These are phyloP conservation scores for Stephania japonica DNA, from an alignment of 164 flowering plant genomes.

Conservation along the genomic window DNA sequence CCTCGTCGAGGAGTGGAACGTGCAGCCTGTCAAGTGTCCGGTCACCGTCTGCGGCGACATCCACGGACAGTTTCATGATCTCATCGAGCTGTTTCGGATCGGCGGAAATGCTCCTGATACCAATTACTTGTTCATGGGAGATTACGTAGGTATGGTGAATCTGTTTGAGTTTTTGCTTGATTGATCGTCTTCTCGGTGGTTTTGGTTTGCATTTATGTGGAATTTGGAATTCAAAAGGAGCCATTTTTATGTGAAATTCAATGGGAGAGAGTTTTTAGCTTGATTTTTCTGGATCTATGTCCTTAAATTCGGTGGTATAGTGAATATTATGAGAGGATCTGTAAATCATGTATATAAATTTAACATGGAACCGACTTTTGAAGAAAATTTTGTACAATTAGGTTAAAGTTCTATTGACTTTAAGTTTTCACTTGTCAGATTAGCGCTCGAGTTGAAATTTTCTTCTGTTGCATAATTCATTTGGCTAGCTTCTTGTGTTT, in stretches of 20 bases:
- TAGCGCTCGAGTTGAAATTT: background rate
- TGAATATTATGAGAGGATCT: background rate
- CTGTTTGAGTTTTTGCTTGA: background rate
- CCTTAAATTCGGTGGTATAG: too few species aligned
- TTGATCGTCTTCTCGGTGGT: background rate
- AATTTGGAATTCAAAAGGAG: background rate
- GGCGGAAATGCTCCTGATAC: constrained; percentile 81
- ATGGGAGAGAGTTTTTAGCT: background rate
- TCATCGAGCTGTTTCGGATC: constrained; percentile 64
- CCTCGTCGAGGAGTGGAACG: constrained; percentile 86
- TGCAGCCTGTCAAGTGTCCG: constrained; percentile 72
- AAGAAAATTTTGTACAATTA: background rate
- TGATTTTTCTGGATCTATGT: background rate
- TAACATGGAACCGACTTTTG: background rate
- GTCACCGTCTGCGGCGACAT: constrained; percentile 72
- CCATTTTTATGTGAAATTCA: background rate
- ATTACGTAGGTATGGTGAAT: constrained; percentile 70
- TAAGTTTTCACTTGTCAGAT: background rate
- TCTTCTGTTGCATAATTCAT: background rate
- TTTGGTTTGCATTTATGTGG: background rate
- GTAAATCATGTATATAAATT: background rate
- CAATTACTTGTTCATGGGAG: constrained; percentile 92
- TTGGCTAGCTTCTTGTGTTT: background rate
- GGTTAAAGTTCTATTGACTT: background rate
- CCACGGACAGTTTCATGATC: constrained; percentile 72